Evolutionary conservation across 352 stramenopile genomes (phyloP).

Genomic region (Phytophthora agathidicida): DNA sequence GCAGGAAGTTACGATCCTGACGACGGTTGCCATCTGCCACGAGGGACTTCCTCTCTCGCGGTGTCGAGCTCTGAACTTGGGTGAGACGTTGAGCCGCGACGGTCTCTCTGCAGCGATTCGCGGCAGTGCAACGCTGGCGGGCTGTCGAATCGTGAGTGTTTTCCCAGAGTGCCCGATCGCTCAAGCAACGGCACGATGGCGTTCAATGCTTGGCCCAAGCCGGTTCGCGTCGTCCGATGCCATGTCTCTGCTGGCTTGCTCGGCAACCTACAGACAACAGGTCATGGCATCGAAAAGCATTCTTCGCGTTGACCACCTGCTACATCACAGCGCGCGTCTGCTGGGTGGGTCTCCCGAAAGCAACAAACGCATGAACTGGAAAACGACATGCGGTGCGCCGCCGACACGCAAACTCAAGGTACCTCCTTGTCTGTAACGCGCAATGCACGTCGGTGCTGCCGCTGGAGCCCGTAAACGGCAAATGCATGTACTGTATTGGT

Average conservation of each 20-base stretch:
- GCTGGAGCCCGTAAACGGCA: too few relatives aligned
- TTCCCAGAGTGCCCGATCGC: constrained; percentile 14
- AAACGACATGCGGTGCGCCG: too few relatives aligned
- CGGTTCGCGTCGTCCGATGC: constrained; percentile 31
- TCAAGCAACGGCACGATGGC: constrained; percentile 18
- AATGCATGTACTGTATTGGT: too few relatives aligned
- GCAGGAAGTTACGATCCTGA: constrained; percentile 19
- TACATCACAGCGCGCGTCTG: constrained; percentile 5
- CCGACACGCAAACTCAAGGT: too few relatives aligned
- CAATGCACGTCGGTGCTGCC: neutral
- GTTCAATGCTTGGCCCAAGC: constrained; percentile 22
- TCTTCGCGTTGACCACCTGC: constrained; percentile 2
- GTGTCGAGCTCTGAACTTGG: constrained; percentile 3
- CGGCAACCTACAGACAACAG: too few relatives aligned
- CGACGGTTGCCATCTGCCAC: constrained; percentile 25
- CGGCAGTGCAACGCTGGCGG: constrained; percentile 7
- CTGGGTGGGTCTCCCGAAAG: constrained; percentile 1
- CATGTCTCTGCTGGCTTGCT: constrained; percentile 19
- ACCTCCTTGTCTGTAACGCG: too few relatives aligned
- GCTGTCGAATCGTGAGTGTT: constrained; percentile 22
- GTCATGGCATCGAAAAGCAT: constrained; percentile 12
- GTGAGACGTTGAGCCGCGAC: constrained; percentile 18
- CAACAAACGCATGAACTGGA: constrained; percentile 8
- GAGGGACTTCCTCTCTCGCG: constrained; percentile 17
- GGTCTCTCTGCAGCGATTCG: constrained; percentile 18